Conservation (phyloP, 129 eudicot genomes). For the Flaveria bidentis region DNA sequence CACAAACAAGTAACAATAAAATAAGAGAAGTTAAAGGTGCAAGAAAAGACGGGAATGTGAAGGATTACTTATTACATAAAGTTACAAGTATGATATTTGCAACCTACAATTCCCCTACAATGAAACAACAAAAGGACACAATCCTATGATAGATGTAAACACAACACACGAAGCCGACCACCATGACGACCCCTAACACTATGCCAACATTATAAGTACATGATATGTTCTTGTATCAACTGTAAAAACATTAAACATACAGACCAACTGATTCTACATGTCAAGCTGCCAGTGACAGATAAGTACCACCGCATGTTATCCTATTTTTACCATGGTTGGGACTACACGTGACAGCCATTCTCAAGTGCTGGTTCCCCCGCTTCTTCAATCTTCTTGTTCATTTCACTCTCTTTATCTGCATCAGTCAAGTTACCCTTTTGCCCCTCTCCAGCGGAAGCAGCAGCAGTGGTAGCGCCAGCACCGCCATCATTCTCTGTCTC, state of each 20-base stretch:
- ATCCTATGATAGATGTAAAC: conserved; percentile 38
- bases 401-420: conserved; percentile 6
- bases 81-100: conserved; percentile 49
- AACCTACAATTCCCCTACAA: conserved; percentile 50
- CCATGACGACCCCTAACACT: conserved; percentile 43
- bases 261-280: conserved; percentile 39
- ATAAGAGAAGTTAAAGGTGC: background rate
- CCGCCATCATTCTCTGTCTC: conserved; percentile 25
- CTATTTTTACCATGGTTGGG: conserved; percentile 35
- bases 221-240: conserved; percentile 38
- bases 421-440: conserved; percentile 23
- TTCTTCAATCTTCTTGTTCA: conserved; percentile 25
- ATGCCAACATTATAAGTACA: conserved; percentile 43
- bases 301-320: conserved; percentile 16
- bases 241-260: conserved; percentile 38
- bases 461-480: background rate
- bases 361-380: conserved; percentile 30
- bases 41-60: conserved; percentile 37
- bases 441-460: conserved; percentile 26
- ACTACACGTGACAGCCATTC: conserved; percentile 45
- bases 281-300: conserved; percentile 26
- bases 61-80: conserved; percentile 49
- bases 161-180: conserved; percentile 31
- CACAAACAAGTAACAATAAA: background rate
- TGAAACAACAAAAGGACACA: conserved; percentile 33